phyloP scores from a whole-genome alignment of 2,329 filamentous ascomycete species.

The Arthroderma sp. region DNA sequence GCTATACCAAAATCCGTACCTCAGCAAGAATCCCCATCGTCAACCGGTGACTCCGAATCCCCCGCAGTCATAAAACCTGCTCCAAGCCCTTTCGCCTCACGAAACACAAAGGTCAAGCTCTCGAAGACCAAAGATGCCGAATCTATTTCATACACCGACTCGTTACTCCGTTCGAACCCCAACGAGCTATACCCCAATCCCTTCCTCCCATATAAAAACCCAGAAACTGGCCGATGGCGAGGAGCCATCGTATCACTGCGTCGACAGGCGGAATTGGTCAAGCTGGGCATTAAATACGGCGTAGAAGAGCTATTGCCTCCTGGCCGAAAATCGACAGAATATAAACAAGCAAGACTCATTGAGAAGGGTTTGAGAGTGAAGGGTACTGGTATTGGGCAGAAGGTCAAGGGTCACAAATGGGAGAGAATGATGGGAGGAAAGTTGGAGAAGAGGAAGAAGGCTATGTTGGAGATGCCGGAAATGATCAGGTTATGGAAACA shows the following conservation, averaged over 20 bases:
- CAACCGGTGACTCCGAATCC: conserved; percentile 37
- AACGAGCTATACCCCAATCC: conserved; percentile 51
- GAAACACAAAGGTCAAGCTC: conserved; percentile 30
- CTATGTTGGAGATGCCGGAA: conserved; percentile 89
- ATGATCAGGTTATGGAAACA: conserved; percentile 89
- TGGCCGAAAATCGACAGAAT: conserved; percentile 62
- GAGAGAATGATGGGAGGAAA: conserved; percentile 74
- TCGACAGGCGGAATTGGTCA: conserved; percentile 70
- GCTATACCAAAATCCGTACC: conserved; percentile 18
- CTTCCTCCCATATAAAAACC: conserved; percentile 69
- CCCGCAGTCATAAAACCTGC: conserved; percentile 11
- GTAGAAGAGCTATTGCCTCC: conserved; percentile 70
- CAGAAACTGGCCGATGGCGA: conserved; percentile 68
- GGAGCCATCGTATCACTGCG: conserved; percentile 72
- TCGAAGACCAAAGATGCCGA: conserved; percentile 24
- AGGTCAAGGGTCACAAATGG: conserved; percentile 89
- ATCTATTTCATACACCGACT: conserved; percentile 22
- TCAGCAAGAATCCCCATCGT: conserved; percentile 24
- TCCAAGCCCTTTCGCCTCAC: conserved; percentile 31
- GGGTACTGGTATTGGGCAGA: conserved; percentile 84
- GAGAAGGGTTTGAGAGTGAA: conserved; percentile 74
- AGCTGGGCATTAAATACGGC: conserved; percentile 65
- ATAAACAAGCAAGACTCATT: conserved; percentile 53
- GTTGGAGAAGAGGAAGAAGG: conserved; percentile 77
- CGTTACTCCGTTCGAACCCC: conserved; percentile 32